A percentile compares a stretch with the other conserved stretches of the same genome.
Conservation (phyloP, 2,329 filamentous ascomycete genomes). For the Ophiostoma angusticollis region DNA sequence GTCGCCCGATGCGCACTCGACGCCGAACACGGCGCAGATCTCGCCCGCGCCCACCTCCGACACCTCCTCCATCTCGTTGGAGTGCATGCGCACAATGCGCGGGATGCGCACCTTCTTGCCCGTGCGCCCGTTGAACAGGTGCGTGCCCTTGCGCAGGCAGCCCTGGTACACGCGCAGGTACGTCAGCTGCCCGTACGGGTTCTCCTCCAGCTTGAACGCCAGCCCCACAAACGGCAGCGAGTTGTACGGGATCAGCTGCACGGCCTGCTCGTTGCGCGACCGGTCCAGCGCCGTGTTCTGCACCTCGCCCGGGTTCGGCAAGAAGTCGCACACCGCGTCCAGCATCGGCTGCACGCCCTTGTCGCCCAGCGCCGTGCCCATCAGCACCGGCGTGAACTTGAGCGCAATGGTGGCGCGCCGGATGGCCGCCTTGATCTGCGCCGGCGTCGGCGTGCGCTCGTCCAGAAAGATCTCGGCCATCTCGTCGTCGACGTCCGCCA, state of each 20-base stretch:
- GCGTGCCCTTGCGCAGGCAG: constrained; percentile 71
- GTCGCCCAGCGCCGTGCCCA: constrained; percentile 91
- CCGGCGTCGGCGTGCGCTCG: constrained; percentile 62
- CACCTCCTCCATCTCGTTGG: constrained; percentile 98
- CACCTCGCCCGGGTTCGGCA: constrained; percentile 83
- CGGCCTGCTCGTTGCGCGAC: constrained; percentile 61
- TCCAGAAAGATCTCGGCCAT: constrained; percentile 93
- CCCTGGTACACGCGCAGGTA: constrained; percentile 99
- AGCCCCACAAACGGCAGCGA: constrained; percentile 87
- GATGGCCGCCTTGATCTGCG: constrained; percentile 86
- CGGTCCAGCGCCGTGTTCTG: constrained; percentile 82
- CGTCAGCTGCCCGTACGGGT: constrained; percentile 94
- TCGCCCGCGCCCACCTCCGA: constrained; percentile 86
- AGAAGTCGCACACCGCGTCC: constrained; percentile 89
- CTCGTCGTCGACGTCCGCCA: constrained; percentile 95
- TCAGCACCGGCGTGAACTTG: constrained; percentile 89
- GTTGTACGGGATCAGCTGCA: constrained; percentile 87
- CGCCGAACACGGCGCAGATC: constrained; percentile 95
- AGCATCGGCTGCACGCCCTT: constrained; percentile 92
- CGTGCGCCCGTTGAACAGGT: constrained; percentile 85
- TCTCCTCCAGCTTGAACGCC: constrained; percentile 98
- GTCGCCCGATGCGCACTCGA: constrained; percentile 94
- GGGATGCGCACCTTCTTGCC: constrained; percentile 96
- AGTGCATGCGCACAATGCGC: constrained; percentile 98
- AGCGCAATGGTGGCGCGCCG: constrained; percentile 76